Percentiles rank a stretch among this genome's conserved stretches.
phyloP scores from a whole-genome alignment of 768 basidiomycete genomes.

The Boletus patriciae region DNA sequence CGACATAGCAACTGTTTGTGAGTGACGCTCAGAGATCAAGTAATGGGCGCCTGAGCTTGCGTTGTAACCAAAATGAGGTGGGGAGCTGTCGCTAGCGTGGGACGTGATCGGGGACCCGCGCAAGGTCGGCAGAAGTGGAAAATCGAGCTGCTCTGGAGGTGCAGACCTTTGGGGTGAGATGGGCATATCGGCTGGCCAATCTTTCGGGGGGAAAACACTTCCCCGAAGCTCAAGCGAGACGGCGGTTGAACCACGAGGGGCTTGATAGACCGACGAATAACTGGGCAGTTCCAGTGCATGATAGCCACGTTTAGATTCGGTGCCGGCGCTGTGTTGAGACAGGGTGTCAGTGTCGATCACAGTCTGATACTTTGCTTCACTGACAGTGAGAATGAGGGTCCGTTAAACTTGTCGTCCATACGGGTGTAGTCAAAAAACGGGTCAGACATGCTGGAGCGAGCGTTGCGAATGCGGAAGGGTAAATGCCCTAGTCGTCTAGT shows the following conservation, averaged over 20 bases:
- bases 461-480: not conserved
- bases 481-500: not conserved
- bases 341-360: conserved; percentile 7
- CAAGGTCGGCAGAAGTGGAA: not conserved
- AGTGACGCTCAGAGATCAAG: not conserved
- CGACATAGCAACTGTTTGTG: conserved; percentile 2
- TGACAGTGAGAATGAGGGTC: conserved; percentile 4
- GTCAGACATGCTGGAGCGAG: conserved; percentile 8
- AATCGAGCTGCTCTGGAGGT: not conserved
- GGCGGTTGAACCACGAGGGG: not conserved
- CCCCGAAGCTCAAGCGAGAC: not conserved
- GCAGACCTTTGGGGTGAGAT: not conserved
- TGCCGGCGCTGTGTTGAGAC: conserved; percentile 4
- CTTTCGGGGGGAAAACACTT: too few species aligned
- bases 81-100: not conserved
- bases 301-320: not conserved
- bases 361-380: conserved; percentile 1
- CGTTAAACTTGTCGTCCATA: not conserved
- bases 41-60: not conserved
- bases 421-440: not conserved
- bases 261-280: not conserved
- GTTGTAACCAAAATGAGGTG: not conserved
- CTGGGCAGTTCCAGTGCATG: not conserved
- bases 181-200: not conserved
- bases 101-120: not conserved